Evolutionary conservation across 2,329 filamentous ascomycete genomes (phyloP).

Genomic region (Claviceps lovelessii): DNA sequence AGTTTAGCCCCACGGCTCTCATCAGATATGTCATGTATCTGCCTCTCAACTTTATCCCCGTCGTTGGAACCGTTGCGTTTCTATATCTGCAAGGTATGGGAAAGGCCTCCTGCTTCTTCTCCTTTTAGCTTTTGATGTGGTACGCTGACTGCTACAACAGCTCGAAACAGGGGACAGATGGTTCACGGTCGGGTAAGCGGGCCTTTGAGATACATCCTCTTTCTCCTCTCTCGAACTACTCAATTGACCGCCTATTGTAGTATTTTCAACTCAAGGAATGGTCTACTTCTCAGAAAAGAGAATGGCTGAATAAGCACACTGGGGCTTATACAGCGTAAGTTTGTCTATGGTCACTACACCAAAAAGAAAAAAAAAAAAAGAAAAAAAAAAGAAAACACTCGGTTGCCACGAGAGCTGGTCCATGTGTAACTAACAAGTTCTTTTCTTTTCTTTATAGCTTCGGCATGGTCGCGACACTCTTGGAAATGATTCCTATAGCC

Average conservation of each 20-base stretch:
- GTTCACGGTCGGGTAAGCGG: constrained; percentile 40
- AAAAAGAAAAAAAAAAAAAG: too few relatives aligned
- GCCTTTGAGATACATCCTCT: neutral
- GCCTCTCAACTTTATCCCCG: constrained; percentile 83
- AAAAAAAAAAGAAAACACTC: neutral
- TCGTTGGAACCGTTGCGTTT: constrained; percentile 73
- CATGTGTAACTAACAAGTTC: constrained; percentile 4
- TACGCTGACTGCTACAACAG: constrained; percentile 14
- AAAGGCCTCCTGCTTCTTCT: neutral
- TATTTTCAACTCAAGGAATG: constrained; percentile 91
- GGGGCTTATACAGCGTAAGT: constrained; percentile 71
- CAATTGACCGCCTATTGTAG: constrained; percentile 23
- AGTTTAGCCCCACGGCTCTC: constrained; percentile 46
- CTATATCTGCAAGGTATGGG: constrained; percentile 55
- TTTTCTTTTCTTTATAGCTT: constrained; percentile 38
- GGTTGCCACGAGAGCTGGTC: neutral
- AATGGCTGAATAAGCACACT: constrained; percentile 55
- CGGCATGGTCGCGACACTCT: constrained; percentile 55
- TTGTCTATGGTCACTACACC: neutral
- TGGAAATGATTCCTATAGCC: constrained; percentile 72
- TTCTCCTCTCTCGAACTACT: neutral
- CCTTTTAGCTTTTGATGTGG: too few relatives aligned
- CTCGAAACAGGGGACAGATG: constrained; percentile 31
- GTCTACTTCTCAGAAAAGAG: constrained; percentile 47
- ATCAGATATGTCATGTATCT: constrained; percentile 73